Evolutionary conservation across 140 eudicot species (phyloP).

Genomic region (Bidens hawaiensis): DNA sequence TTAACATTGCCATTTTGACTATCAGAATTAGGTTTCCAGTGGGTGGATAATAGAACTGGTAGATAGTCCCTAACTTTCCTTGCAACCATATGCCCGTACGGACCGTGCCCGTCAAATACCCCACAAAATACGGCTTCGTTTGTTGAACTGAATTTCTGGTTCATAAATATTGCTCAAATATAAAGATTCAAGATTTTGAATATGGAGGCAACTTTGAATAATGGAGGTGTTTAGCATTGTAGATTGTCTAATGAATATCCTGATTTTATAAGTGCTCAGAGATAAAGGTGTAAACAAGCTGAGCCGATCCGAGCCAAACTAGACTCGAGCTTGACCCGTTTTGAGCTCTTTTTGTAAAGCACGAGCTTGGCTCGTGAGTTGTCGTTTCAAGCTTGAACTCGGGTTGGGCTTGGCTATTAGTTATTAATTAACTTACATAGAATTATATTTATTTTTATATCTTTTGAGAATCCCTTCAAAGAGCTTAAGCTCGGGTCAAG

Average conservation of each 20-base stretch:
- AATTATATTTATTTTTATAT: too few relatives aligned
- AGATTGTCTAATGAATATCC: neutral
- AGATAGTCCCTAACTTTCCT: constrained; percentile 78
- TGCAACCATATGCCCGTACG: constrained; percentile 91
- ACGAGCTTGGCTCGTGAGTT: too few relatives aligned
- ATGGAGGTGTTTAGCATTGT: neutral
- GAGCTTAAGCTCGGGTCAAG: too few relatives aligned
- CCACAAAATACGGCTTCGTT: constrained; percentile 80
- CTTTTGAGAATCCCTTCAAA: too few relatives aligned
- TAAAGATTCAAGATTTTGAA: neutral
- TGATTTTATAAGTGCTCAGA: too few relatives aligned
- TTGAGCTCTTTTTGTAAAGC: too few relatives aligned
- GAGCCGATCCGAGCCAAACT: too few relatives aligned
- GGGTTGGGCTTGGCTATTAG: too few relatives aligned
- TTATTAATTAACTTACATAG: too few relatives aligned
- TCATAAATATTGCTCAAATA: neutral
- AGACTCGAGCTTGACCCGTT: too few relatives aligned
- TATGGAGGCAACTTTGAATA: neutral
- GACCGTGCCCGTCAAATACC: constrained; percentile 96
- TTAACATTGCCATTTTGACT: constrained; percentile 26
- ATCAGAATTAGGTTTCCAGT: constrained; percentile 39
- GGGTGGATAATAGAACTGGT: constrained; percentile 54
- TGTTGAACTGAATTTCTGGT: constrained; percentile 69
- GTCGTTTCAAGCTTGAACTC: too few relatives aligned
- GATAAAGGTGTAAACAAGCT: too few relatives aligned